These are phyloP conservation scores for Crepidotus variabilis DNA, from an alignment of 768 basidiomycete species.

Conservation along the genomic window DNA sequence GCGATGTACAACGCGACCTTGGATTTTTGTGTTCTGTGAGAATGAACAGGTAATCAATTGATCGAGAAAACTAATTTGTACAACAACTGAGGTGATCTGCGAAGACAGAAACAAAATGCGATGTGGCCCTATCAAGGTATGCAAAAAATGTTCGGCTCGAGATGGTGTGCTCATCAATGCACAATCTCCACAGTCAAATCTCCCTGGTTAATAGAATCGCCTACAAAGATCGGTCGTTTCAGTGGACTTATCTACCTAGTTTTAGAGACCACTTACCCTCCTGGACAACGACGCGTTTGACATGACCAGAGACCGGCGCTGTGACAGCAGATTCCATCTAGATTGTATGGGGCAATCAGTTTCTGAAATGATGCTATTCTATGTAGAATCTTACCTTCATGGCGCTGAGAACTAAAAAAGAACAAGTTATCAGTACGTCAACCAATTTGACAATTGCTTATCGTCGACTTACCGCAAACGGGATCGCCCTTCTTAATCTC, in stretches of 20 bases:
- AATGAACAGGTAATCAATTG: not conserved
- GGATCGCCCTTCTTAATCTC: constrained; percentile 99
- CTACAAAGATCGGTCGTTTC: constrained; percentile 29
- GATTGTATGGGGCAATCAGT: constrained; percentile 10
- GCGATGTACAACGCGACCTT: not conserved
- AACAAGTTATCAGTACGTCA: constrained; percentile 18
- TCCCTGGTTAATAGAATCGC: constrained; percentile 93
- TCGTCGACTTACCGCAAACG: constrained; percentile 65
- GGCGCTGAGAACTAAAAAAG: constrained; percentile 75
- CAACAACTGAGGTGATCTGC: not conserved
- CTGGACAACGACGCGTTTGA: constrained; percentile 89
- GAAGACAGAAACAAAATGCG: not conserved
- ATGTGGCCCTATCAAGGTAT: not conserved
- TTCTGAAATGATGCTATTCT: no score
- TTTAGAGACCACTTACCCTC: constrained; percentile 52
- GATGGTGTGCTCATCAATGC: constrained; percentile 19
- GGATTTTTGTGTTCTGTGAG: not conserved
- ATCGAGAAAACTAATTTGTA: not conserved
- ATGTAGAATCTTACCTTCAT: constrained; percentile 68
- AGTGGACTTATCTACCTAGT: constrained; percentile 1
- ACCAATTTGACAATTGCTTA: constrained; percentile 9
- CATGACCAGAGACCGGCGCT: constrained; percentile 92
- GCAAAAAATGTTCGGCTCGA: not conserved
- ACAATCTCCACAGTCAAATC: constrained; percentile 85
- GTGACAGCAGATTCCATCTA: constrained; percentile 98